Evolutionary conservation across 495 filamentous ascomycete genomes (phyloP).

Genomic region (Elasticomyces elasticus): DNA sequence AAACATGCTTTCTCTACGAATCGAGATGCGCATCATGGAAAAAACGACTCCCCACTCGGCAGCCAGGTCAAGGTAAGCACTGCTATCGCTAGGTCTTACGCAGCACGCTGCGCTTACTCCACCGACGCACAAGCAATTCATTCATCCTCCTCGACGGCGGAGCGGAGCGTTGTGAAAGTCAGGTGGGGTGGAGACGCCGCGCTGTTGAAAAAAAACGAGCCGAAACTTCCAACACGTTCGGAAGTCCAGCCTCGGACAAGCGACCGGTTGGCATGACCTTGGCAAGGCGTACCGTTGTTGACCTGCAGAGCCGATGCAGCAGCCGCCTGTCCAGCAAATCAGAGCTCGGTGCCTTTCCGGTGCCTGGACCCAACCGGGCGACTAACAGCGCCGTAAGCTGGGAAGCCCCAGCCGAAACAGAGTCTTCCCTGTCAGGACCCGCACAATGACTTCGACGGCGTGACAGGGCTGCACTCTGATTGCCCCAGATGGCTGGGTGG

Average conservation of each 20-base stretch:
- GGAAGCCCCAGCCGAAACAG: not conserved
- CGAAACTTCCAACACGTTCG: not conserved
- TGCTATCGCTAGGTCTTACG: too few relatives aligned
- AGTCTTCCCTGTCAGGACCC: slow-evolving; percentile 4
- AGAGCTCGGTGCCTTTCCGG: not conserved
- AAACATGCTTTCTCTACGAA: too few relatives aligned
- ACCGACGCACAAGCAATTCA: not conserved
- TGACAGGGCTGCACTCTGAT: slow-evolving; percentile 10
- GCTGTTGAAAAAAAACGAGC: not conserved
- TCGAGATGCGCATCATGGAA: too few relatives aligned
- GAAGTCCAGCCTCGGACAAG: not conserved
- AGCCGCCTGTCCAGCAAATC: slow-evolving; percentile 12
- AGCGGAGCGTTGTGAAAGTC: not conserved
- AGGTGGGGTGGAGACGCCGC: not conserved
- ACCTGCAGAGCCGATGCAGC: slow-evolving; percentile 12
- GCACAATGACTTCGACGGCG: not conserved
- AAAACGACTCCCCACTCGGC: too few relatives aligned
- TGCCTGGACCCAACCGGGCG: slow-evolving; percentile 5
- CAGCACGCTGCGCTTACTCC: too few relatives aligned
- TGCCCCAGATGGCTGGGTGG: not conserved
- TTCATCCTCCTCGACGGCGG: not conserved
- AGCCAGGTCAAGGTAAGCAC: too few relatives aligned
- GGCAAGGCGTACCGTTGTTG: not conserved
- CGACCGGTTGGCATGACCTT: not conserved
- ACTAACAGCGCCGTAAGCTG: not conserved